Evolutionary conservation across 2,329 filamentous ascomycete species (phyloP), one percentile per base, ranked within the genome.

Genomic region (Mollisiaceae sp.): DNA sequence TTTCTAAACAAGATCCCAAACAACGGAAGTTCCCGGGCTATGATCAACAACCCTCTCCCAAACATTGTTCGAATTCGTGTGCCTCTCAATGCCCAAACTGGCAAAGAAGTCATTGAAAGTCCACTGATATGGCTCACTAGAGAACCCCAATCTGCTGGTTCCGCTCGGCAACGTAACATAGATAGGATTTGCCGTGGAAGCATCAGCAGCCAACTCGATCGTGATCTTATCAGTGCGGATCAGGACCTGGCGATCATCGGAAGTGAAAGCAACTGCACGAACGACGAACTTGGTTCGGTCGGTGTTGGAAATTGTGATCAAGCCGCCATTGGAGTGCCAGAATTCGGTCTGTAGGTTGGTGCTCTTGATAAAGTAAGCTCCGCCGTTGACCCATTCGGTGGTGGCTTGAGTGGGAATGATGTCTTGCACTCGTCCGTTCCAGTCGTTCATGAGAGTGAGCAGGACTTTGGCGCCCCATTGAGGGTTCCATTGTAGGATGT

Each of bases 21-120:
- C 61, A 35, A 58, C 41, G 32, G 4, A 63, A 59, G 61, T 63
- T 38, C 61, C 61, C 35, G 61, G 54, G 27, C 38, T 38, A 11
- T 38, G 24, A 39, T 58, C 15, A 38, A 63, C 43, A 63, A 52
- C 32, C 14, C 41, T 47, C 11, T 63, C 38, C 14, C 22, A 45
- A 15, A 22, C 18, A 9, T 11, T 11, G 20, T 8, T n/a, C 47
- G 38, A 43, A 52, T 24, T 52, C 3, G 59, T 52, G 35, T 39
- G 36, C 41, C 22, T 38, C 41, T 63, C 14, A 52, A 58, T 63
- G 1, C 54, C 39, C 39, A 58, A 59, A 20, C 9, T 58, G 3
- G 38, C 41, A 39, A 63, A 63, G 52, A 63, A 58, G 20, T 63
- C 61, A n/a, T 63, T 63, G 52, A 63, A 63, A 50, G 61, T 58